Evolutionary conservation across 2,329 filamentous ascomycete genomes (phyloP).

Genomic region (Diplodia scrobiculata): DNA sequence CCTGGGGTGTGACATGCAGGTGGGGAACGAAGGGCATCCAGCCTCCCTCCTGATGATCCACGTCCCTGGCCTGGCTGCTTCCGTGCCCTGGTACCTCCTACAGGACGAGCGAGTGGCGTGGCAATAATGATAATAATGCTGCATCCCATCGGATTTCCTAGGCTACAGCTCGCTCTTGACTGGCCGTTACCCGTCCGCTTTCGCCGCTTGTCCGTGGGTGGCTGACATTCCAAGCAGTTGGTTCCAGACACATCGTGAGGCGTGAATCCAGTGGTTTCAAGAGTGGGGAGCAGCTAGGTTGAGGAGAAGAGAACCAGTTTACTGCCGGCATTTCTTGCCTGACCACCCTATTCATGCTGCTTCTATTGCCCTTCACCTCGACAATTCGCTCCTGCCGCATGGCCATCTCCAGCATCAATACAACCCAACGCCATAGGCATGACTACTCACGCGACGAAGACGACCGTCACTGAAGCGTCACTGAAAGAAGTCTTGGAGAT

Average conservation of each 20-base stretch:
- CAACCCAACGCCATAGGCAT: no score
- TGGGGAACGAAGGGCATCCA: slow-evolving; percentile 5
- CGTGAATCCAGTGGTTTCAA: slow-evolving; percentile 1
- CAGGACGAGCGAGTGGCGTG: neutral
- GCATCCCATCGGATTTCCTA: no score
- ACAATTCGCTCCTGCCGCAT: no score
- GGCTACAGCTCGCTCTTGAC: neutral
- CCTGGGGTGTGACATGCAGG: slow-evolving; percentile 6
- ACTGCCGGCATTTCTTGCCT: neutral
- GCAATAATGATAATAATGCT: neutral
- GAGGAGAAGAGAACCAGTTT: neutral
- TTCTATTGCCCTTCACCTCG: no score
- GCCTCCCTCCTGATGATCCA: no score
- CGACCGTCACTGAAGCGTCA: no score
- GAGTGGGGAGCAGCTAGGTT: neutral
- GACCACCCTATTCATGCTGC: no score
- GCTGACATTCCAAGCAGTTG: neutral
- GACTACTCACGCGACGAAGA: no score
- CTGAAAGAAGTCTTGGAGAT: no score
- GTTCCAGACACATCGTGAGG: neutral
- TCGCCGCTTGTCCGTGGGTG: neutral
- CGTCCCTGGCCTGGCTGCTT: neutral
- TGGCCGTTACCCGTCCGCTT: neutral
- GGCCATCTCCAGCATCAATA: no score
- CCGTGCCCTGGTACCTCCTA: no score